Conservation (phyloP, 2,329 filamentous ascomycete species). For the Huntiella bhutanensis region DNA sequence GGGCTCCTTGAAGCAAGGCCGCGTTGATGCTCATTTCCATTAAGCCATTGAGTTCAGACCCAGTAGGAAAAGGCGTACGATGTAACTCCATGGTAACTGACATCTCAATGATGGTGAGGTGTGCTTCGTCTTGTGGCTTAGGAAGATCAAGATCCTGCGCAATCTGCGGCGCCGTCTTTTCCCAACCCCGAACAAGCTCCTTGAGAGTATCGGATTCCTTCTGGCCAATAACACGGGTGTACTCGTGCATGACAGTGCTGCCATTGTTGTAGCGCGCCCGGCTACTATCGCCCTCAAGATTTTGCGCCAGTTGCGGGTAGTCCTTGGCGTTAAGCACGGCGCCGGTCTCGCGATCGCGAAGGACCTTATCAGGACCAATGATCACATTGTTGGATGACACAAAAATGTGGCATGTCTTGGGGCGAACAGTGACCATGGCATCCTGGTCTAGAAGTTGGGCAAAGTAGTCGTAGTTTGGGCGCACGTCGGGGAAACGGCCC, state of each 20-base stretch:
- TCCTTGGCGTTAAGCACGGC: slow-evolving; percentile 24
- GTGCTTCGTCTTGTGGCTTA: slow-evolving; percentile 27
- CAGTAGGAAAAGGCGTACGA: slow-evolving; percentile 35
- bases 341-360: slow-evolving; percentile 24
- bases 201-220: slow-evolving; percentile 36
- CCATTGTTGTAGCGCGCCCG: slow-evolving; percentile 30
- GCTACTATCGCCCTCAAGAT: slow-evolving; percentile 32
- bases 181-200: slow-evolving; percentile 36
- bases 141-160: slow-evolving; percentile 31
- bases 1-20: slow-evolving; percentile 32
- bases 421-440: slow-evolving; percentile 32
- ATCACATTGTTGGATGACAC: slow-evolving; percentile 33
- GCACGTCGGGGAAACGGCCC: slow-evolving; percentile 35
- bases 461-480: slow-evolving; percentile 44
- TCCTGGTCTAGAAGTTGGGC: slow-evolving; percentile 35
- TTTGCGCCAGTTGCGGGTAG: slow-evolving; percentile 38
- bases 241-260: slow-evolving; percentile 36
- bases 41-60: slow-evolving; percentile 40
- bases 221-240: slow-evolving; percentile 34
- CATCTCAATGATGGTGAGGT: slow-evolving; percentile 42
- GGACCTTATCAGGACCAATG: slow-evolving; percentile 28
- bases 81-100: slow-evolving; percentile 41
- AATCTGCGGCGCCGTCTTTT: slow-evolving; percentile 37
- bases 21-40: slow-evolving; percentile 40
- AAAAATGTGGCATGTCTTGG: slow-evolving; percentile 40